A percentile compares a stretch with the other conserved stretches of the same genome.
These are phyloP conservation scores for Neovahlkampfia damariscottae DNA, from an alignment of 78 protist species.

Conservation along the genomic window DNA sequence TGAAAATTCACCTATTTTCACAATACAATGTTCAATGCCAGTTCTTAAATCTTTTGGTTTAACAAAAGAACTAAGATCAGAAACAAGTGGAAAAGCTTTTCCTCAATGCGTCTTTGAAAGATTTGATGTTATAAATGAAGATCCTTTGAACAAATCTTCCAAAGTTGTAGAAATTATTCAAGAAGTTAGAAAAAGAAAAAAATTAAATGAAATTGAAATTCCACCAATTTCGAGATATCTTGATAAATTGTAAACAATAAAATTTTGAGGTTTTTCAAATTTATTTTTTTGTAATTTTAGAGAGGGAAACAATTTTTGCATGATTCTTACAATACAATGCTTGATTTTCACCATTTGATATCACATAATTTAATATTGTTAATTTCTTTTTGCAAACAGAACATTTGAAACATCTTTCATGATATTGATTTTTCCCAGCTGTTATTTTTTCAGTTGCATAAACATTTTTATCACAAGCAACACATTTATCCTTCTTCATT, in stretches of 20 bases:
- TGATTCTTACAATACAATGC: too few species aligned
- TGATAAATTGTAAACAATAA: conserved; percentile 47
- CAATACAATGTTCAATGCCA: conserved; percentile 88
- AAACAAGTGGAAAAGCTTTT: conserved; percentile 98
- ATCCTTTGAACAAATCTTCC: conserved; percentile 53
- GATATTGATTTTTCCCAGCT: too few species aligned
- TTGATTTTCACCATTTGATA: too few species aligned
- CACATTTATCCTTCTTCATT: too few species aligned
- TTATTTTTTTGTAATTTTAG: background rate
- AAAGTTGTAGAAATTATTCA: conserved; percentile 39
- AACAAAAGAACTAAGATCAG: conserved; percentile 90
- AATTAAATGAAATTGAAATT: conserved; percentile 66
- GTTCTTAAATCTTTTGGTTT: conserved; percentile 98
- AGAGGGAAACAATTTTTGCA: too few species aligned
- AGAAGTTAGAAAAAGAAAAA: conserved; percentile 88
- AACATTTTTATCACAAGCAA: too few species aligned
- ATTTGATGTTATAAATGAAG: conserved; percentile 67
- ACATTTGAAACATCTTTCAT: too few species aligned
- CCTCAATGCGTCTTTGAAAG: conserved; percentile 97
- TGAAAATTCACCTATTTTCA: conserved; percentile 74
- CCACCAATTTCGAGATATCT: conserved; percentile 47
- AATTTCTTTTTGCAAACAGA: too few species aligned
- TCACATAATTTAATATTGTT: too few species aligned
- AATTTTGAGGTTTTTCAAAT: background rate
- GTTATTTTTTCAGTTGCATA: too few species aligned